Conservation (phyloP, 2,329 filamentous ascomycete species). For the Tolypocladium amazonense region DNA sequence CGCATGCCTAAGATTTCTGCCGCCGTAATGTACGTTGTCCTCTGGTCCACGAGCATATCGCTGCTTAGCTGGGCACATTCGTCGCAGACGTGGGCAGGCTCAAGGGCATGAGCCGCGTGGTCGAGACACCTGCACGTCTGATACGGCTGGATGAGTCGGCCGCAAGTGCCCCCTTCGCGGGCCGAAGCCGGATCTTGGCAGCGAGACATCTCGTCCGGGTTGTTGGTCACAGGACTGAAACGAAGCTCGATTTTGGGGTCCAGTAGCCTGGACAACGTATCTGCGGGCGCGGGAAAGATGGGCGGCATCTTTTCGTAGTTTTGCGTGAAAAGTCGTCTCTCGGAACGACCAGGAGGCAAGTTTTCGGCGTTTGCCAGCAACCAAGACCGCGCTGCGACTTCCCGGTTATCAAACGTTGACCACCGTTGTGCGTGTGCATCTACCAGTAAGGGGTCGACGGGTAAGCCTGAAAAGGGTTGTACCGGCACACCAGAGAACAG, state of each 20-base stretch:
- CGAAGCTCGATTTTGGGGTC: neutral
- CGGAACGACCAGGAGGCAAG: neutral
- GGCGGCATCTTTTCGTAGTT: neutral
- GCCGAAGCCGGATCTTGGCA: neutral
- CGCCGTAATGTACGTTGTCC: constrained; percentile 4
- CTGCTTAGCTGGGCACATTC: constrained; percentile 14
- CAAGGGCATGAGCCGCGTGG: neutral
- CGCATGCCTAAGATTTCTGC: constrained; percentile 21
- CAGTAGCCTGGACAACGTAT: neutral
- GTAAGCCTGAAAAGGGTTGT: no score
- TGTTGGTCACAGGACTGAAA: neutral
- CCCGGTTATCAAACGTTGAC: neutral
- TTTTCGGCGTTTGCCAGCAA: neutral
- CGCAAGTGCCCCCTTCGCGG: neutral
- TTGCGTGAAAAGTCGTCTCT: neutral
- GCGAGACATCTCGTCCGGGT: neutral
- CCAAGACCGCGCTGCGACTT: neutral
- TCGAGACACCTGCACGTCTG: neutral
- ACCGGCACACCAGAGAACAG: neutral
- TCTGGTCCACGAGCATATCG: constrained; percentile 6
- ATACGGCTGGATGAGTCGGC: neutral
- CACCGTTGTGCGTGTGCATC: neutral
- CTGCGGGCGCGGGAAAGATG: neutral
- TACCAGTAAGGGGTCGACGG: neutral
- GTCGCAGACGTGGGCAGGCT: constrained; percentile 4